Evolutionary conservation across 1,139 yeast genomes (phyloP), one percentile per base, ranked within the genome.

Genomic region (Protomyces arabidopsidicola): DNA sequence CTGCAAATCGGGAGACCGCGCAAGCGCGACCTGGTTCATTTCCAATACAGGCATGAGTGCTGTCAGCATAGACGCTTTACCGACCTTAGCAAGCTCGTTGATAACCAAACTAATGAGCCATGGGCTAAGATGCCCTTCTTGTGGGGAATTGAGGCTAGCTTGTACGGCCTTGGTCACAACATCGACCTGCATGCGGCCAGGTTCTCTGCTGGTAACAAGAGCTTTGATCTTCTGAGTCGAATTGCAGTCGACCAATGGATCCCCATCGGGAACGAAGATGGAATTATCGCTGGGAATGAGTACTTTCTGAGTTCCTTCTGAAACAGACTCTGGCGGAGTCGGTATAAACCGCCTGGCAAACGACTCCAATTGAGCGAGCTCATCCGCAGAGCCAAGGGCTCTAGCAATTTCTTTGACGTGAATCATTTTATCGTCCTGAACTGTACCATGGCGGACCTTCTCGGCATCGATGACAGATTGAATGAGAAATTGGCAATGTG

Each of bases 1-100:
- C 14, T 53, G 34, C n/a, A 66, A 45, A 67, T 67, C 64, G 27
- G 62, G 52, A 14, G 66, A 6, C 18, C 24, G 16, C 8, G 48
- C 66, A 36, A 65, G 60, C 22, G 67, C 54, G 24, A 59, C 27
- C 27, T 58, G 45, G 65, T 66, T n/a, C 12, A 8, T 66, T 16
- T 57, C 48, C 36, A 39, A 27, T 27, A 48, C 10, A 16, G 34
- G 64, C 22, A 45, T 16, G 36, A 38, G 24, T 31, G 53, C 39
- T 10, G 18, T 18, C 18, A 51, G 45, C 20, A 20, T 18, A 31
- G 35, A 50, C 38, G 39, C 31, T 48, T 20, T 34, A 8, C 42
- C 56, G 18, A 20, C 45, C 48, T n/a, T 39, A 18, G 35, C 64
- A 38, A 42, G 14, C 16, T 55, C 27, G 38, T 35, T 51, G 12